Conservation (phyloP, 495 filamentous ascomycete species). For the Penicillium lividum region DNA sequence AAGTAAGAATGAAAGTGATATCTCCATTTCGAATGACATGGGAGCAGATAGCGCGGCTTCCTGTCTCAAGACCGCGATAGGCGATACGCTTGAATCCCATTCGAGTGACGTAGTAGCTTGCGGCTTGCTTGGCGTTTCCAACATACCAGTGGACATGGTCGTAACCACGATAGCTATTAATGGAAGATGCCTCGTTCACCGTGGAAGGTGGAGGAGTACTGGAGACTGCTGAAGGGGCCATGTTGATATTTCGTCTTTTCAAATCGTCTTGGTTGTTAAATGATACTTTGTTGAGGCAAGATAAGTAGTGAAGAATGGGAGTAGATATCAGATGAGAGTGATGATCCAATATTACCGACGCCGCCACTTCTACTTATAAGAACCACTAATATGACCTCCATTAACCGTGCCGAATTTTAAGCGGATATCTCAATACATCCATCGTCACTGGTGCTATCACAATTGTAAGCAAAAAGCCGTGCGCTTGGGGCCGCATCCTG, state of each 20-base stretch:
- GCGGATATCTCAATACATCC: slow-evolving; percentile 5
- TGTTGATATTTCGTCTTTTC: slow-evolving; percentile 28
- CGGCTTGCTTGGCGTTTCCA: slow-evolving; percentile 92
- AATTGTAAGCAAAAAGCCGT: background rate
- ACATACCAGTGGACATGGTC: slow-evolving; percentile 93
- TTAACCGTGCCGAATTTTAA: slow-evolving; percentile 3
- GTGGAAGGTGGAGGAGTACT: slow-evolving; percentile 44
- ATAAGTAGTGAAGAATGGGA: background rate
- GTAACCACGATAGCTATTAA: slow-evolving; percentile 73
- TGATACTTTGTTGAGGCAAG: background rate
- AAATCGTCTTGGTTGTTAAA: slow-evolving; percentile 3
- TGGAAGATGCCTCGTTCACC: slow-evolving; percentile 24
- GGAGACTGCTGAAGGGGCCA: slow-evolving; percentile 74
- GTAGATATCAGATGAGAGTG: background rate
- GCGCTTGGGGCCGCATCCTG: slow-evolving; percentile 14
- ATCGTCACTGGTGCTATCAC: slow-evolving; percentile 3
- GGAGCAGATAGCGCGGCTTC: slow-evolving; percentile 69
- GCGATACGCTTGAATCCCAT: slow-evolving; percentile 81
- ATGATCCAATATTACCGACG: background rate
- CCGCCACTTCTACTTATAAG: slow-evolving; percentile 7
- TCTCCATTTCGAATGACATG: slow-evolving; percentile 78
- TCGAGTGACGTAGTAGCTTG: slow-evolving; percentile 78
- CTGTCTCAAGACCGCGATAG: slow-evolving; percentile 85
- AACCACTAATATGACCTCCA: background rate
- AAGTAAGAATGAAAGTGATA: slow-evolving; percentile 82